phyloP scores from a whole-genome alignment of 768 basidiomycete genomes.

The Agaricus blazei region DNA sequence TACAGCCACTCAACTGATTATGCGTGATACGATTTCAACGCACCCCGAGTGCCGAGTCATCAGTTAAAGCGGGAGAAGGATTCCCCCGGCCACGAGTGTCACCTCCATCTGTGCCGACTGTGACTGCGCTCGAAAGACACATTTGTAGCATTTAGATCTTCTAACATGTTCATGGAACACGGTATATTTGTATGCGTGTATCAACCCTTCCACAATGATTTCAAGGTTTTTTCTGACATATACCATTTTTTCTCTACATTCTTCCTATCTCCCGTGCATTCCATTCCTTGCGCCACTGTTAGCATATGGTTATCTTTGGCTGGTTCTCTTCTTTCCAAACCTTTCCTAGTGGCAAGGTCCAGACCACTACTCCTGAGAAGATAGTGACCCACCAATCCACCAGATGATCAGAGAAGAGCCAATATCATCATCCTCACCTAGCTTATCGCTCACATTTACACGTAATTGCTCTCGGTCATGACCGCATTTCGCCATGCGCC shows the following conservation, averaged over 20 bases:
- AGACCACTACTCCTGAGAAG: not conserved
- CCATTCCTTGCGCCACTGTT: not conserved
- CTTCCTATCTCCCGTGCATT: not conserved
- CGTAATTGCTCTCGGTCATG: not conserved
- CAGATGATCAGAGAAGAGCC: constrained; percentile 1
- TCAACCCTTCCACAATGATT: not conserved
- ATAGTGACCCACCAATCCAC: not conserved
- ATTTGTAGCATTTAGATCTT: not conserved
- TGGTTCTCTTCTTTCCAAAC: not conserved
- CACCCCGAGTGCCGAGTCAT: constrained; percentile 2
- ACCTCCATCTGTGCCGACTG: not conserved
- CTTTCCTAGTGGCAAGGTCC: not conserved
- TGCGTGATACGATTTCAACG: not conserved
- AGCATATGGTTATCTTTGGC: too few relatives aligned
- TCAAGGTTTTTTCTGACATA: not conserved
- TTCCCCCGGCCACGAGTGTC: not conserved
- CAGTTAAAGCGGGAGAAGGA: not conserved
- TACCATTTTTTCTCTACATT: not conserved
- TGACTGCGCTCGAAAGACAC: too few relatives aligned
- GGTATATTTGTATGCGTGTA: not conserved
- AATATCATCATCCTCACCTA: not conserved
- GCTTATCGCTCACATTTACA: not conserved
- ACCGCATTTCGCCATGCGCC: not conserved
- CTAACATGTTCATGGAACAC: not conserved
- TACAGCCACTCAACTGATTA: constrained; percentile 1